phyloP scores from a whole-genome alignment of 2,329 filamentous ascomycete species.

The Penicillium sp. region DNA sequence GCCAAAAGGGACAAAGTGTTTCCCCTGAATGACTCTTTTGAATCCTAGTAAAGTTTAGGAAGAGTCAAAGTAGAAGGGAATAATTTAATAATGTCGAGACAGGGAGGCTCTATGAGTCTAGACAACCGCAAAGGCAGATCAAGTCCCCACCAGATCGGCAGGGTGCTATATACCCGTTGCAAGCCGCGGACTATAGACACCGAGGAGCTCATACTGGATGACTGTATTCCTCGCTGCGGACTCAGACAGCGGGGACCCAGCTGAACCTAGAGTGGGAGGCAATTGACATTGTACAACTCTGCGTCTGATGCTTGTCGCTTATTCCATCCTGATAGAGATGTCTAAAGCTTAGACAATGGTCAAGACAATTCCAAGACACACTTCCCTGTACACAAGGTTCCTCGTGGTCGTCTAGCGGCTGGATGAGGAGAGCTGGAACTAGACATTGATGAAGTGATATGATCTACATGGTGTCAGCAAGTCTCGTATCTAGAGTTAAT shows the following conservation, averaged over 20 bases:
- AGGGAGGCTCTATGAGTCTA: no score
- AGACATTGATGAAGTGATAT: background rate
- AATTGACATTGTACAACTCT: constrained; percentile 16
- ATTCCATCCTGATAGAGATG: no score
- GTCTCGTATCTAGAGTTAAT: constrained; percentile 2
- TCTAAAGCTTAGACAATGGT: no score
- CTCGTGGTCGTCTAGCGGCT: background rate
- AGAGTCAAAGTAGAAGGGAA: no score
- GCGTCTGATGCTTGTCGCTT: background rate
- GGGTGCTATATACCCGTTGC: constrained; percentile 17
- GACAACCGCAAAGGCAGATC: no score
- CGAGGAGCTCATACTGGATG: constrained; percentile 10
- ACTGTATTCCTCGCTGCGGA: constrained; percentile 17
- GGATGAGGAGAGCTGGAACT: background rate
- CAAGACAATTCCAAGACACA: no score
- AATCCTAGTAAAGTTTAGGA: no score
- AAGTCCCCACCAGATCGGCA: constrained; percentile 4
- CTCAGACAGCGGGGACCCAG: constrained; percentile 14
- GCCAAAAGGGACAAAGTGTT: no score
- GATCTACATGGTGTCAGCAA: constrained; percentile 13
- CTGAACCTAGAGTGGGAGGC: constrained; percentile 9
- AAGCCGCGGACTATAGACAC: background rate
- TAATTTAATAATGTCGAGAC: no score
- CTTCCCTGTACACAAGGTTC: background rate
- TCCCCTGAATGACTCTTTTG: no score